Percentiles rank a stretch among this genome's conserved stretches.
phyloP scores from a whole-genome alignment of 108 stramenopile genomes.

The Mediolabrus comicus region DNA sequence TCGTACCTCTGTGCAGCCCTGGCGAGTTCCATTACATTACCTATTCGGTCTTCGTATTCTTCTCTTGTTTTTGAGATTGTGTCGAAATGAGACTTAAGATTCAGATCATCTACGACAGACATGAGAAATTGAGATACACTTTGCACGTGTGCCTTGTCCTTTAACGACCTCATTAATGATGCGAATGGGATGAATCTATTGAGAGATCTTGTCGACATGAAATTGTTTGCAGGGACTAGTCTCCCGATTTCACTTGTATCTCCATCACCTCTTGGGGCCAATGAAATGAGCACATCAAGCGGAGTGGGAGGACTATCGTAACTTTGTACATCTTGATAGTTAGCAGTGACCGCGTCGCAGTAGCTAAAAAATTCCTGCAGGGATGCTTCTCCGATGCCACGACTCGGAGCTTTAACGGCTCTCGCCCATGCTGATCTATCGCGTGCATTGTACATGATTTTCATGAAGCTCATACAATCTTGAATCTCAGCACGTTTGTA shows the following conservation, averaged over 20 bases:
- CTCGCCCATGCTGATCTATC: slow-evolving; percentile 70
- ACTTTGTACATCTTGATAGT: slow-evolving; percentile 24
- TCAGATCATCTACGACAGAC: slow-evolving; percentile 54
- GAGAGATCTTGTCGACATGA: slow-evolving; percentile 59
- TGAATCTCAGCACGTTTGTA: slow-evolving; percentile 80
- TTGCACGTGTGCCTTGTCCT: slow-evolving; percentile 32
- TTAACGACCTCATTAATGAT: slow-evolving; percentile 45
- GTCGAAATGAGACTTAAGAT: slow-evolving; percentile 63
- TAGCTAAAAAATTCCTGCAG: slow-evolving; percentile 62
- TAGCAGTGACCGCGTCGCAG: slow-evolving; percentile 51
- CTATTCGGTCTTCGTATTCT: slow-evolving; percentile 69
- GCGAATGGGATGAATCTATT: slow-evolving; percentile 70
- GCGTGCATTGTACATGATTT: slow-evolving; percentile 69
- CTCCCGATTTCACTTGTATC: slow-evolving; percentile 2
- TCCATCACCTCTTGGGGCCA: slow-evolving; percentile 28
- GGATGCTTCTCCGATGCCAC: slow-evolving; percentile 69
- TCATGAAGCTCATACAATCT: slow-evolving; percentile 76
- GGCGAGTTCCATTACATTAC: slow-evolving; percentile 68
- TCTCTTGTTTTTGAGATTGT: slow-evolving; percentile 66
- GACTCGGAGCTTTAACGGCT: slow-evolving; percentile 68
- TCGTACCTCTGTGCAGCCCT: slow-evolving; percentile 62
- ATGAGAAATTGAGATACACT: slow-evolving; percentile 51
- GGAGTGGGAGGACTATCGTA: slow-evolving; percentile 38
- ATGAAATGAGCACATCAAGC: slow-evolving; percentile 63
- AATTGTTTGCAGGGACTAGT: slow-evolving; percentile 30